Evolutionary conservation across 139 green algal species (phyloP), one percentile per base, ranked within the genome.

Genomic region (Coelastrella sp.): DNA sequence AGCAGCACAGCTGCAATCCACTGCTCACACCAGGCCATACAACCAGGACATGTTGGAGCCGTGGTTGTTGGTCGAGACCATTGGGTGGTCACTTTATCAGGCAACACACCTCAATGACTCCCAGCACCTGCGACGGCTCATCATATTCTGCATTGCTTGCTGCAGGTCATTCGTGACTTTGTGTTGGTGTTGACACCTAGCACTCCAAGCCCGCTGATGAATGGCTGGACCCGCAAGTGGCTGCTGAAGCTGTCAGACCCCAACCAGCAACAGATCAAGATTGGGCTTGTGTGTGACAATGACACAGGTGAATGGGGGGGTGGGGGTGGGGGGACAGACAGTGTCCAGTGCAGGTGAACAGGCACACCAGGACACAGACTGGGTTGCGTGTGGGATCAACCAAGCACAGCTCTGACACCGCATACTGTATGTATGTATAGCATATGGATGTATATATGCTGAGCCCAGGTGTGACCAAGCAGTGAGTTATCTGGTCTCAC

Each of bases 131-230:
- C 35, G 1, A 49, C 35, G 35, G 35, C 35, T 49, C 35, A 49
- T 49, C 35, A 49, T 49, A 49, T 49, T 49, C 35, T 81, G 74
- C 6, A 25, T 8, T 83, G 78, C 8, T 17, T 81, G 8, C 27
- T 72, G 84, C 66, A 88, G 84, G 84, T 88, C 66, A 14, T 88
- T 49, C 66, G 68, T 24, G 84, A 88, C 68, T 88, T 88, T 80
- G 68, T 88, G 11, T 17, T 56, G 49, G 68, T 80, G 25, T n/a
- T 80, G 10, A 66, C 59, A 35, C 84, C 84, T 35, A 49, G 7
- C 14, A 78, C 27, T 49, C 24, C 66, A 49, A 6, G 27, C 25
- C 22, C 60, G 25, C 14, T 10, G 19, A 22, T 81, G 68, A 56
- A 49, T 6, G 20, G 6, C 27, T 88, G 84, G 84, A 81, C 10